These are phyloP conservation scores for Daldinia concentrica DNA, from an alignment of 495 filamentous ascomycete genomes.

Conservation along the genomic window DNA sequence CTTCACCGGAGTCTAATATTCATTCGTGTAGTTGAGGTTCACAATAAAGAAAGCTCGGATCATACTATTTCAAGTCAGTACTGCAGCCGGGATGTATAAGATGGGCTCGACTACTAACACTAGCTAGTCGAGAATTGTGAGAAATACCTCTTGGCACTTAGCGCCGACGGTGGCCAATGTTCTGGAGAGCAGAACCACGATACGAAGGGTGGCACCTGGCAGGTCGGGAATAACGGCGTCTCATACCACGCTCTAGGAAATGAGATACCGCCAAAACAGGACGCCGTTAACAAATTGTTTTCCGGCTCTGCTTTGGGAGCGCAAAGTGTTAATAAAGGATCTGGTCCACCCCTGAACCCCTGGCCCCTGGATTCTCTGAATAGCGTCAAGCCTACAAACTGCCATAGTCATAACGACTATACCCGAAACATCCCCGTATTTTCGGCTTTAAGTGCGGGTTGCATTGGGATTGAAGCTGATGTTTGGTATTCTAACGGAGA, in stretches of 20 bases:
- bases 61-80: conserved; percentile 44
- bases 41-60: conserved; percentile 43
- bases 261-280: conserved; percentile 42
- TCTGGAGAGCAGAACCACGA: conserved; percentile 43
- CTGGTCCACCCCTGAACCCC: conserved; percentile 41
- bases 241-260: conserved; percentile 45
- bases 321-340: conserved; percentile 43
- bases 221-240: conserved; percentile 42
- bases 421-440: conserved; percentile 42
- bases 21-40: conserved; percentile 41
- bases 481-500: conserved; percentile 39
- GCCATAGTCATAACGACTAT: conserved; percentile 51
- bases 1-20: conserved; percentile 7
- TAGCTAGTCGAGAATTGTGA: conserved; percentile 36
- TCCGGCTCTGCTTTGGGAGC: conserved; percentile 32
- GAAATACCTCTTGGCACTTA: conserved; percentile 40
- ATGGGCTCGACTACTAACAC: conserved; percentile 16
- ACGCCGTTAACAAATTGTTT: conserved; percentile 46
- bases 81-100: not conserved
- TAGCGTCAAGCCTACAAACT: conserved; percentile 40
- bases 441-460: conserved; percentile 44
- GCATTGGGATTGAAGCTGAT: conserved; percentile 51
- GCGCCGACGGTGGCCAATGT: conserved; percentile 38
- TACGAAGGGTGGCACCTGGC: conserved; percentile 47
- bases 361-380: conserved; percentile 48